Evolutionary conservation across 345 rosid species (phyloP), one percentile per base, ranked within the genome.

Genomic region (Moricandia arvensis): DNA sequence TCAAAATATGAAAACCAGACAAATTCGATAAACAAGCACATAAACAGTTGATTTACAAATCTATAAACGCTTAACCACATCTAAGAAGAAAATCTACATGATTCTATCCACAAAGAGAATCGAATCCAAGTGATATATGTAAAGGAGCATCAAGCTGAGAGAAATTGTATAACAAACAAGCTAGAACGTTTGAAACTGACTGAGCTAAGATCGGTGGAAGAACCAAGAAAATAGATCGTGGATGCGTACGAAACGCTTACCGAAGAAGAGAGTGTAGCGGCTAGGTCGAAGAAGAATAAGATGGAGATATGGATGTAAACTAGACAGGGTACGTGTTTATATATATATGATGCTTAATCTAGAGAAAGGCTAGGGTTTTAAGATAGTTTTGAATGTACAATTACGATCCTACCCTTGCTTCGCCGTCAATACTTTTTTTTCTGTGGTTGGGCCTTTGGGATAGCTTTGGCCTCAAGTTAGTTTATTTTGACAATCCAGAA

Each of bases 351-450:
- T 60, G 26, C 5, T 59, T 24, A 60, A 3, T 5, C 10, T 30
- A 43, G 10, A 43, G 12, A 6, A 18, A 45, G 3, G 34, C 24
- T 13, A 64, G 63, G 77, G 71, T 38, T 73, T 58, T 74, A 65
- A 7, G 37, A 16, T 65, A 10, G 6, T 63, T n/a, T n/a, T 10
- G 4, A 34, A 0, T 0, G 8, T 1, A 3, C 3, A 38, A 38
- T 65, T 16, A 74, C 77, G 30, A 13, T 1, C 5, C 0, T 55
- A 0, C 71, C 72, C 78, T 15, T 66, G 26, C 8, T 15, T 0
- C 58, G 29, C 71, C 66, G 69, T 15, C 60, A 7, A 63, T 3
- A 0, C 16, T 35, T n/a, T 35, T 21, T 6, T 41, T 4, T 45
- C 2, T 21, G 11, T 8, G 35, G 15, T 63, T 41, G 68, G 68